These are phyloP conservation scores for Pseudogymnoascus sp. DNA, from an alignment of 2,329 filamentous ascomycete species.

Conservation along the genomic window DNA sequence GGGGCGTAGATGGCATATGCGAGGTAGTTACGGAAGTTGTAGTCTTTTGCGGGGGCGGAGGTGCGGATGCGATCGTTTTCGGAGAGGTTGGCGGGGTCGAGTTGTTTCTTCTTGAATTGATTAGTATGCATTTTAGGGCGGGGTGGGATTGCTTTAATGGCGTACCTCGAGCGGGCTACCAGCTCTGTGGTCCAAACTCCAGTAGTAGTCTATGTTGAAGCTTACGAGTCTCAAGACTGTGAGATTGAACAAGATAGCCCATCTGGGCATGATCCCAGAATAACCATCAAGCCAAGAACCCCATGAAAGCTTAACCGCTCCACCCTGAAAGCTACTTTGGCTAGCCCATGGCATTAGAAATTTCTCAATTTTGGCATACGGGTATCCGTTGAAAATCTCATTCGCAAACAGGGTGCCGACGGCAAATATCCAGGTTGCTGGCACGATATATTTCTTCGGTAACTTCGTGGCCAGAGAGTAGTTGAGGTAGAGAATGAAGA, in stretches of 20 bases:
- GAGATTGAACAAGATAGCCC: slow-evolving; percentile 98
- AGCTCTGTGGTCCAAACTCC: slow-evolving; percentile 61
- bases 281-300: slow-evolving; percentile 68
- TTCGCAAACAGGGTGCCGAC: slow-evolving; percentile 81
- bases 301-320: slow-evolving; percentile 33
- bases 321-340: slow-evolving; percentile 3
- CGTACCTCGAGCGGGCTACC: slow-evolving; percentile 74
- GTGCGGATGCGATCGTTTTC: slow-evolving; percentile 79
- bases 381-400: slow-evolving; percentile 74
- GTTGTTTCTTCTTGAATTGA: slow-evolving; percentile 87
- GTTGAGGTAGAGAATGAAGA: slow-evolving; percentile 73
- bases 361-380: slow-evolving; percentile 53
- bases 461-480: slow-evolving; percentile 68
- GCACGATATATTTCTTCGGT: slow-evolving; percentile 62
- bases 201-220: slow-evolving; percentile 96
- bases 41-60: slow-evolving; percentile 64
- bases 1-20: slow-evolving; percentile 88
- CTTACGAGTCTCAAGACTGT: slow-evolving; percentile 88
- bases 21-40: slow-evolving; percentile 75
- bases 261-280: slow-evolving; percentile 76
- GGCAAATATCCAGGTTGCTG: slow-evolving; percentile 83
- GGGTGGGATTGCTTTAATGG: slow-evolving; percentile 12
- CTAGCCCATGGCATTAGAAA: slow-evolving; percentile 34
- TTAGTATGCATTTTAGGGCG: slow-evolving; percentile 41
- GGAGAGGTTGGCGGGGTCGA: slow-evolving; percentile 78